A percentile compares a stretch with the other conserved stretches of the same genome.
These are phyloP conservation scores for Letharia columbiana DNA, from an alignment of 495 filamentous ascomycete species.

Conservation along the genomic window DNA sequence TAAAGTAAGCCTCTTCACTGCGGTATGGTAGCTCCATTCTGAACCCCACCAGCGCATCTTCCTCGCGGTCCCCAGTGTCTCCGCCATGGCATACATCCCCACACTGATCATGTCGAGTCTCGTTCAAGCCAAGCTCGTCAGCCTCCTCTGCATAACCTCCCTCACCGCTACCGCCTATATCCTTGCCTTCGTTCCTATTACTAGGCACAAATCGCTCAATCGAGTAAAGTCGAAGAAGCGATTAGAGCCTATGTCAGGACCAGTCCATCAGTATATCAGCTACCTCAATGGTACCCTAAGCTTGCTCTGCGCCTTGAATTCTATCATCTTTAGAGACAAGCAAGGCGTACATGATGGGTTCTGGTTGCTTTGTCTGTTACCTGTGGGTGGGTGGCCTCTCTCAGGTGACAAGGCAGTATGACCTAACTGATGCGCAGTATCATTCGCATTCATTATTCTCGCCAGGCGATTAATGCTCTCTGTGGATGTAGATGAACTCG, in stretches of 20 bases:
- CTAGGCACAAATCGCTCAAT: slow-evolving; percentile 17
- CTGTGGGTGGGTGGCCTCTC: slow-evolving; percentile 27
- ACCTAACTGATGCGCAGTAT: slow-evolving; percentile 27
- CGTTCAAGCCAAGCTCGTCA: slow-evolving; percentile 33
- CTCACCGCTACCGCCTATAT: slow-evolving; percentile 50
- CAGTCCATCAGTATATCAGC: slow-evolving; percentile 16
- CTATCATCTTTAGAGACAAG: slow-evolving; percentile 17
- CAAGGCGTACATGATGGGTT: slow-evolving; percentile 22
- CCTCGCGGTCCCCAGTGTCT: slow-evolving; percentile 46
- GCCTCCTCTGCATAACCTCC: slow-evolving; percentile 51
- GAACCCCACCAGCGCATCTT: slow-evolving; percentile 40
- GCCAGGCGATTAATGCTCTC: slow-evolving; percentile 37
- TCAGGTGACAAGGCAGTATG: slow-evolving; percentile 26
- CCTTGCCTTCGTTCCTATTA: slow-evolving; percentile 31
- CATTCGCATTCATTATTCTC: slow-evolving; percentile 32
- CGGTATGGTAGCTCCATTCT: slow-evolving; percentile 12
- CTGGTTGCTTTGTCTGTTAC: slow-evolving; percentile 26
- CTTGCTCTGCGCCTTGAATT: slow-evolving; percentile 21
- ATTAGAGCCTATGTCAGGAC: slow-evolving; percentile 13
- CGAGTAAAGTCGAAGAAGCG: slow-evolving; percentile 17
- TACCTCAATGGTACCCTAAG: slow-evolving; percentile 24
- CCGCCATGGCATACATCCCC: slow-evolving; percentile 45
- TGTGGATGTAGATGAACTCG: slow-evolving; percentile 39
- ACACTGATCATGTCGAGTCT: slow-evolving; percentile 34
- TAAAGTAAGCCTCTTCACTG: slow-evolving; percentile 33